These are phyloP conservation scores for Magnaporthales sp. DNA, from an alignment of 2,329 filamentous ascomycete species.

Conservation along the genomic window DNA sequence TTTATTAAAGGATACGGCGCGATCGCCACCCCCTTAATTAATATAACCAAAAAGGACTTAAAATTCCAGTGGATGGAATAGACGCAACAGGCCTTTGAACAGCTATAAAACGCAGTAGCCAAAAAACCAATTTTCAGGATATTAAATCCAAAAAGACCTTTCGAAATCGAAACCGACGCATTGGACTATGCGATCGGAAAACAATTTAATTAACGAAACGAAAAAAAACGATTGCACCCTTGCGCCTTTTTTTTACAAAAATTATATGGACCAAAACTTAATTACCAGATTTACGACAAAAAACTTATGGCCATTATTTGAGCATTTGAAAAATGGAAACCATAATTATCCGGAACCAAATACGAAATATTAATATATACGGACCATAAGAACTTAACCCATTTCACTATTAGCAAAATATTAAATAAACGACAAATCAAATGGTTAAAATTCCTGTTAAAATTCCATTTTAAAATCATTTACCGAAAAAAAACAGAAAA, in stretches of 20 bases:
- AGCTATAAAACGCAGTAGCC: conserved; percentile 23
- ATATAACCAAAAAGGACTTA: neutral
- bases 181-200: conserved; percentile 11
- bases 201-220: conserved; percentile 7
- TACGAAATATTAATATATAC: conserved; percentile 17
- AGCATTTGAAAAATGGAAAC: no score
- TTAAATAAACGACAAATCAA: conserved; percentile 17
- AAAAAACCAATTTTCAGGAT: no score
- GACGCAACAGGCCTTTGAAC: conserved; percentile 14
- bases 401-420: conserved; percentile 17
- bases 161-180: conserved; percentile 14
- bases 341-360: conserved; percentile 1
- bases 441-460: no score
- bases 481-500: no score
- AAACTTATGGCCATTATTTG: no score
- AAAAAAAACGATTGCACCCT: neutral
- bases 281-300: no score
- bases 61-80: neutral
- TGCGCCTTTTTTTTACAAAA: neutral
- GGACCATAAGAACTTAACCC: conserved; percentile 18
- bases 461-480: no score
- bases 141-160: conserved; percentile 11
- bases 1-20: neutral
- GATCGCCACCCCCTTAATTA: neutral
- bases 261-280: no score